Conservation (phyloP, 331 rosid species). For the Malus hybrid region DNA sequence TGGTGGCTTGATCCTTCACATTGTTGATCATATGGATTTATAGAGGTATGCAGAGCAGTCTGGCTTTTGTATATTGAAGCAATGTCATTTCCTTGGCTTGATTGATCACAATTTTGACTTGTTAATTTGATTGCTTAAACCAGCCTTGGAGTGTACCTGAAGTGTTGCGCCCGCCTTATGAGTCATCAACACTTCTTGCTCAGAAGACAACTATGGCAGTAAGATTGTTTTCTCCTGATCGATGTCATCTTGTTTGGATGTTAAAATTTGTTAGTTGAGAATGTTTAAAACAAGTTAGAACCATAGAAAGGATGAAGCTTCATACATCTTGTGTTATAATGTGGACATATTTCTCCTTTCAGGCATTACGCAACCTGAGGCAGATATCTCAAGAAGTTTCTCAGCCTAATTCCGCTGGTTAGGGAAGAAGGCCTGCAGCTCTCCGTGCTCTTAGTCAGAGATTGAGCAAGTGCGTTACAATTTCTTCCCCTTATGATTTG, state of each 20-base stretch:
- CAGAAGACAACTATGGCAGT: constrained; percentile 92
- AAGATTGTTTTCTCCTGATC: constrained; percentile 19
- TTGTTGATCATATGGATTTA: constrained; percentile 86
- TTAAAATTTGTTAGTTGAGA: neutral
- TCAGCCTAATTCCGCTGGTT: constrained; percentile 80
- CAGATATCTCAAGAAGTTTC: constrained; percentile 96
- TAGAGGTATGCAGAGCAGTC: constrained; percentile 20
- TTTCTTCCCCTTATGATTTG: neutral
- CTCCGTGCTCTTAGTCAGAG: constrained; percentile 80
- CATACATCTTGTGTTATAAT: neutral
- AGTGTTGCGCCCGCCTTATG: constrained; percentile 87
- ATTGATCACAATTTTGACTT: too few relatives aligned
- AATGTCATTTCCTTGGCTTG: too few relatives aligned
- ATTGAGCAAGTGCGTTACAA: constrained; percentile 64
- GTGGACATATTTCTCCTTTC: constrained; percentile 18
- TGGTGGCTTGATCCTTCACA: constrained; percentile 89
- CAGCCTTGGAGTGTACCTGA: constrained; percentile 99
- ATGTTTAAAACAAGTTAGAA: neutral
- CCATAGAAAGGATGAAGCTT: neutral
- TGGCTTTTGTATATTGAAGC: too few relatives aligned
- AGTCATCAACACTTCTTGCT: constrained; percentile 86
- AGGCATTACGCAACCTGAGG: constrained; percentile 90
- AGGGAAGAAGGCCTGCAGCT: constrained; percentile 95
- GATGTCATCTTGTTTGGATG: neutral
- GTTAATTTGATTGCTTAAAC: neutral